Base-by-base conservation (phyloP, 1,284 basidiomycete species). In the Pterula multifida region DNA sequence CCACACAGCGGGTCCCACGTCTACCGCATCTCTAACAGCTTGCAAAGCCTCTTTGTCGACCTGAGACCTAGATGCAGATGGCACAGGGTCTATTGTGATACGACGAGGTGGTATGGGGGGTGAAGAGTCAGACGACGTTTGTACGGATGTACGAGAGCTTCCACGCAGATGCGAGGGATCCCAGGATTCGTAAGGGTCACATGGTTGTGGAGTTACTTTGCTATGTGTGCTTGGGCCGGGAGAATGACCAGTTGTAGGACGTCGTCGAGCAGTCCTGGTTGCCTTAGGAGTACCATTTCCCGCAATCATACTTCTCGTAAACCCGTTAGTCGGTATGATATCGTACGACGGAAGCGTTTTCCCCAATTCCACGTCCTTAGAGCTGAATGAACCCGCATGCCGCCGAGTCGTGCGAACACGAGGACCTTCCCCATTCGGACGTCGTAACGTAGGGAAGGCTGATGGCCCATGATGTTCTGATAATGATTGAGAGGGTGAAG, bases 371-470 rank as follows among this genome's bases (percentile, higher is more conserved):
- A 96, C 85, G 62, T 96, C 92, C 60, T 90, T 87, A 28, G 77
- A 84, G 56, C 90, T 93, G 69, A 95, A 96, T 0, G 91, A 95
- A 3, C 92, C 92, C 1, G 88, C 92, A 62, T 95, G 89, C 21
- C 92, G 74, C n/a, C 91, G 76, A 54, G 74, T 75, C 57, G 72
- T 78, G n/a, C 75, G 72, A 13, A 65, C 67, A 54, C 72, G 65
- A 13, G 65, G 69, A 44, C 61, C 59, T 4, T 61, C 64, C 19
- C 63, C 48, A 25, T 60, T 58, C 44, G 56, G 59, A 15, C 57
- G 55, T 42, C 63, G 63, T 2, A 60, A 55, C 17, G 57, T 46
- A 19, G 56, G 52, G 49, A 56, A 45, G 25, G 62, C 58, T 12
- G 63, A 50, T 6, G 28, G 6, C 15, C 6, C 6, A 15, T 32